Percentiles rank a stretch among this genome's conserved stretches.
phyloP scores from a whole-genome alignment of 1,284 basidiomycete genomes.

The Abortiporus biennis region DNA sequence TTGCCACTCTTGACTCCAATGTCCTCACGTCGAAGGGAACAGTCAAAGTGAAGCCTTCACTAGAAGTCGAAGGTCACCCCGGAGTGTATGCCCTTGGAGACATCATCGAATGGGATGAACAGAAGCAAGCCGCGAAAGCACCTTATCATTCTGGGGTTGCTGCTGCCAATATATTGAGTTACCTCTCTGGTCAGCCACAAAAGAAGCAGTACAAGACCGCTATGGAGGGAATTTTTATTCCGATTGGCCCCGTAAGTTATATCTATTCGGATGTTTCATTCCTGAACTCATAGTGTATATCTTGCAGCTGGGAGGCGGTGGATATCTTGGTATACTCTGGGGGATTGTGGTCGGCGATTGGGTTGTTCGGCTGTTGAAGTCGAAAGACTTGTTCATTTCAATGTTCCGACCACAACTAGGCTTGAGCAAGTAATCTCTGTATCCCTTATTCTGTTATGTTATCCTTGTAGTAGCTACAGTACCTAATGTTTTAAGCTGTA shows the following conservation, averaged over 20 bases:
- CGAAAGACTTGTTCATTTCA: constrained; percentile 10
- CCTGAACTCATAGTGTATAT: neutral
- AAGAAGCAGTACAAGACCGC: constrained; percentile 44
- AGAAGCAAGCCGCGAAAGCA: constrained; percentile 50
- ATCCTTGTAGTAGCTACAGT: too few relatives aligned
- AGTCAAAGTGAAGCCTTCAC: constrained; percentile 44
- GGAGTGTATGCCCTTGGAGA: constrained; percentile 57
- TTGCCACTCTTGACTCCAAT: constrained; percentile 35
- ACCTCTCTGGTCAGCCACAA: constrained; percentile 29
- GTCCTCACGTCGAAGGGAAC: constrained; percentile 34
- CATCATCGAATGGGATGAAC: constrained; percentile 51
- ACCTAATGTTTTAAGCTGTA: too few relatives aligned
- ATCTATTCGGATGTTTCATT: neutral
- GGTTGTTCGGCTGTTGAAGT: constrained; percentile 10
- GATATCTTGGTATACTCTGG: constrained; percentile 13
- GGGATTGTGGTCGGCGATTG: constrained; percentile 13
- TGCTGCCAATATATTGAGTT: constrained; percentile 40
- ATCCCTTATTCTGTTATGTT: neutral
- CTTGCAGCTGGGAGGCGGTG: constrained; percentile 7
- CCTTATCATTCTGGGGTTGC: constrained; percentile 35
- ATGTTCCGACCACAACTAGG: constrained; percentile 4
- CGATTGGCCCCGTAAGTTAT: constrained; percentile 53
- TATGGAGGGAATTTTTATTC: constrained; percentile 47
- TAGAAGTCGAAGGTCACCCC: constrained; percentile 41
- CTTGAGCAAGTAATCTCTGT: constrained; percentile 1